These are phyloP conservation scores for Luffa acutangula DNA, from an alignment of 306 rosid species.

Conservation along the genomic window DNA sequence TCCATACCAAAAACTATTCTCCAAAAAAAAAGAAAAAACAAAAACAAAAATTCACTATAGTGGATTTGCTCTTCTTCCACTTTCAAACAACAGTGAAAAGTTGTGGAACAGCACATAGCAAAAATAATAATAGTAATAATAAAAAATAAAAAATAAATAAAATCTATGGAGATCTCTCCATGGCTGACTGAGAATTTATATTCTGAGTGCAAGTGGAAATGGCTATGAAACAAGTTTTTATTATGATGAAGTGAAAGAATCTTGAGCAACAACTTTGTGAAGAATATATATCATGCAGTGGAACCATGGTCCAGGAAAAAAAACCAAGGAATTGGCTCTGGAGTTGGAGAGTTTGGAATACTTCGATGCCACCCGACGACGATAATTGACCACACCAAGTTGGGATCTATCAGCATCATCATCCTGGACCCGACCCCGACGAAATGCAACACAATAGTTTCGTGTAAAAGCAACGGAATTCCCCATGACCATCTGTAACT, in stretches of 20 bases:
- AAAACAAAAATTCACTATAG: background rate
- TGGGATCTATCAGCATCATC: slow-evolving; percentile 6
- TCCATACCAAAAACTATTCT: background rate
- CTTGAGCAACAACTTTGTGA: slow-evolving; percentile 5
- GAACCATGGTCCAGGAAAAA: slow-evolving; percentile 7
- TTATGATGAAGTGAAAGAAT: slow-evolving; percentile 2
- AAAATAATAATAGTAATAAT: too few species aligned
- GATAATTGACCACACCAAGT: background rate
- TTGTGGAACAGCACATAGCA: background rate
- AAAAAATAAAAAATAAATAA: background rate
- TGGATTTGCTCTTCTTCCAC: background rate
- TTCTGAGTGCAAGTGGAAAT: slow-evolving; percentile 1
- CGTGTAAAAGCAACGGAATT: background rate
- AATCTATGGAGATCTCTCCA: background rate
- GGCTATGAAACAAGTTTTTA: background rate
- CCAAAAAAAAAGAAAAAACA: background rate
- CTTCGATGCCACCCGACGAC: background rate
- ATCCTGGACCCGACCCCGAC: slow-evolving; percentile 1
- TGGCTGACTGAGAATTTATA: background rate
- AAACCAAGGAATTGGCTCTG: background rate
- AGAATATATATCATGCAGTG: slow-evolving; percentile 6
- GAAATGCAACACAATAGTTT: background rate
- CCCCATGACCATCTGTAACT: background rate
- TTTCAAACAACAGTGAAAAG: background rate
- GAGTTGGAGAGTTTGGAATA: slow-evolving; percentile 7